Base-by-base conservation (phyloP, 2,329 filamentous ascomycete genomes). In the Alternaria atra region DNA sequence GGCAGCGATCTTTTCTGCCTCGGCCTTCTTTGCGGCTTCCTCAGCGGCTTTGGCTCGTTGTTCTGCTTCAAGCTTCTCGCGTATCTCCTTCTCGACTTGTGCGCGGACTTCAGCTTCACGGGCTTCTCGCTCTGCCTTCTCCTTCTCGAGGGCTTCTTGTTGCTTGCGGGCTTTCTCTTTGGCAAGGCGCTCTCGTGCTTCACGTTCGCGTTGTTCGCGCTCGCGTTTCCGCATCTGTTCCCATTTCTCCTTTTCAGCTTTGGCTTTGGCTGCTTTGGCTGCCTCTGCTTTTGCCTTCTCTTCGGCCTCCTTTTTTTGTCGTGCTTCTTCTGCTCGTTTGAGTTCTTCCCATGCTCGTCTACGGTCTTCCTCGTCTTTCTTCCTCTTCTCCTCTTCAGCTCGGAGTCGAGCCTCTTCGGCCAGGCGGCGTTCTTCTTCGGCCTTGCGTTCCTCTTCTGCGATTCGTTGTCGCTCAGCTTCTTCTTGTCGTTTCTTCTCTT, bases 381-480 rank as follows among this genome's bases (percentile, higher is more conserved):
- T 70, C 39, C 87, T 87, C 50, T 77, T 72, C 61, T 77, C 70
- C 75, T 81, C 71, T 73, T 80, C 81, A 55, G 81, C 80, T 6
- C 71, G 70, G 64, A 79, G 80, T 40, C 80, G 73, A 70, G 77
- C 69, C 34, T 77, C 70, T 60, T 77, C 69, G 72, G 80, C 70
- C 72, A 77, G 80, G 63, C 79, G 80, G 42, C 74, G 77, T 27
- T 73, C 57, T 69, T 74, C 61, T 23, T 80, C 64, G 65, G 60
- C 62, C 29, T 56, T 44, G 9, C 63, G 67, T 25, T 67, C 56
- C 29, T 77, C 71, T 58, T 79, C 66, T 77, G 57, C 70, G 89
- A 88, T 67, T 91, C 89, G 35, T 71, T 91, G 89, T 51, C 89
- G 83, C 3, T 71, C 70, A 40, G 82, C 79, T 34, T 76, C 77